Percentiles rank a stretch among this genome's conserved stretches.
Evolutionary conservation across 1,284 basidiomycete species (phyloP).

Genomic region (Malassezia dermatis): DNA sequence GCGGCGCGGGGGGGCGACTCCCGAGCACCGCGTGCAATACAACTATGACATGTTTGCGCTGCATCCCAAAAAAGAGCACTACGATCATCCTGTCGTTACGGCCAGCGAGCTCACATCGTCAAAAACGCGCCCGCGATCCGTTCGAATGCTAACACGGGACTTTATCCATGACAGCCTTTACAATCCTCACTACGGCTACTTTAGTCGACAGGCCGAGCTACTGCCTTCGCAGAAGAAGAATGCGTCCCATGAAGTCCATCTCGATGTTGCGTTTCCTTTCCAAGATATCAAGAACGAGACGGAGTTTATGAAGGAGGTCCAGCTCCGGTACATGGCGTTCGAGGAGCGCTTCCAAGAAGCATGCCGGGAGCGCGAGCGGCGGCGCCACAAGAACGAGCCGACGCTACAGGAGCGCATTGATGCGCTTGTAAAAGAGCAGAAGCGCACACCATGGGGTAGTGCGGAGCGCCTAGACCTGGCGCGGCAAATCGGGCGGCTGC

Average conservation of each 20-base stretch:
- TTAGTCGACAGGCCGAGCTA: constrained; percentile 51
- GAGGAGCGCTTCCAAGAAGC: constrained; percentile 19
- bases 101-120: constrained; percentile 21
- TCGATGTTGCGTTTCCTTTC: constrained; percentile 58
- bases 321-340: constrained; percentile 52
- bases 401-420: constrained; percentile 4
- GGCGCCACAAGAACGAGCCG: constrained; percentile 5
- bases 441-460: constrained; percentile 9
- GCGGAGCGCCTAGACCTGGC: constrained; percentile 29
- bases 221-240: constrained; percentile 21
- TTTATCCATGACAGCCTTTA: constrained; percentile 95
- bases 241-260: not conserved
- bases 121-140: constrained; percentile 56
- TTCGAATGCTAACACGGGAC: constrained; percentile 89
- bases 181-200: constrained; percentile 96
- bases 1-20: not conserved
- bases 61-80: constrained; percentile 31
- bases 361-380: constrained; percentile 1
- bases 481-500: constrained; percentile 31
- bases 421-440: not conserved
- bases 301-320: constrained; percentile 72
- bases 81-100: constrained; percentile 30
- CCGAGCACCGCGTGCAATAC: constrained; percentile 39
- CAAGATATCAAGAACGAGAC: constrained; percentile 57
- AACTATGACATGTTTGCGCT: constrained; percentile 43